Conservation (phyloP, 352 stramenopile species). For the Phytophthora cryptogea region DNA sequence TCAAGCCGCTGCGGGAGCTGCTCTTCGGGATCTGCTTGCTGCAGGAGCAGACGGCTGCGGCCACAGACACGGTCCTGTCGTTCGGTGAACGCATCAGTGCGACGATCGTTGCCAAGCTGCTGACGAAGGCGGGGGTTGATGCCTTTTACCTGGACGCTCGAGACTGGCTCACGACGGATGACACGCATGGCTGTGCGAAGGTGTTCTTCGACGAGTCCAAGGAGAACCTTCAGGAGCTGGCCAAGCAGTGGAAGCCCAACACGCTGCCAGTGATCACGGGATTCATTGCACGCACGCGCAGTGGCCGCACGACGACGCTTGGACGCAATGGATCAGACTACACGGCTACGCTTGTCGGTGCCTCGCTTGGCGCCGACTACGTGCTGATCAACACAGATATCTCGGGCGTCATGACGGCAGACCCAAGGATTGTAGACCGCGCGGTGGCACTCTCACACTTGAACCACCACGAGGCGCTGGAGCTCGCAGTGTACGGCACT, state of each 20-base stretch:
- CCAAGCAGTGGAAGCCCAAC: slow-evolving; percentile 42
- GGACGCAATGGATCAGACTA: slow-evolving; percentile 87
- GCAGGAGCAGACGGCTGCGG: slow-evolving; percentile 71
- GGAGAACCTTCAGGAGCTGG: slow-evolving; percentile 56
- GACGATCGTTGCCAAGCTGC: slow-evolving; percentile 63
- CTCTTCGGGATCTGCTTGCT: slow-evolving; percentile 78
- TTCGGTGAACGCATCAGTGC: slow-evolving; percentile 82
- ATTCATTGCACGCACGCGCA: slow-evolving; percentile 68
- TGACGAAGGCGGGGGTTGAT: slow-evolving; percentile 65
- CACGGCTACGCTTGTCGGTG: slow-evolving; percentile 79
- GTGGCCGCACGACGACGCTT: slow-evolving; percentile 76
- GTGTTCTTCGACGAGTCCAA: slow-evolving; percentile 83
- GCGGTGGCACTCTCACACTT: slow-evolving; percentile 73
- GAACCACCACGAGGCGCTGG: slow-evolving; percentile 81
- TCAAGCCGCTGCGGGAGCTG: slow-evolving; percentile 77
- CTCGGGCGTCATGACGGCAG: slow-evolving; percentile 81
- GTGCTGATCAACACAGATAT: slow-evolving; percentile 90
- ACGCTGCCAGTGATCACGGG: slow-evolving; percentile 75
- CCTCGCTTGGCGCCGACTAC: slow-evolving; percentile 70
- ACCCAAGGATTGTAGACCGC: slow-evolving; percentile 78
- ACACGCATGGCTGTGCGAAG: slow-evolving; percentile 73
- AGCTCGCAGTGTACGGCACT: slow-evolving; percentile 82
- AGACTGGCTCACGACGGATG: slow-evolving; percentile 78
- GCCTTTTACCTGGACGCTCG: slow-evolving; percentile 70
- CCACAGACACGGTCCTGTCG: slow-evolving; percentile 76